Percentiles rank a stretch among this genome's conserved stretches.
Conservation (phyloP, 129 eudicot species). For the Flaveria trinervia region DNA sequence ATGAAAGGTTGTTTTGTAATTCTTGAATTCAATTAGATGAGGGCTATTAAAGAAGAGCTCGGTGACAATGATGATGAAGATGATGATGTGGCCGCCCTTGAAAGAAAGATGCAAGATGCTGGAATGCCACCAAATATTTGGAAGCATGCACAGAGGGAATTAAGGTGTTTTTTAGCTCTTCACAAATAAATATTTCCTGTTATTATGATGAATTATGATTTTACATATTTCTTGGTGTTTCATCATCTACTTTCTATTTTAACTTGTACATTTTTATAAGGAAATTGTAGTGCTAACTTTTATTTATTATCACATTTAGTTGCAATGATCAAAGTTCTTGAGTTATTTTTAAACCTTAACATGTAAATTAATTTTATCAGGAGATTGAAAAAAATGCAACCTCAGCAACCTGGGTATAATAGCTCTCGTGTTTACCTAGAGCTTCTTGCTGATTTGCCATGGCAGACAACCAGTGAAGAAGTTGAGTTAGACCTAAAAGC, state of each 20-base stretch:
- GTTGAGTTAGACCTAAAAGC: constrained; percentile 76
- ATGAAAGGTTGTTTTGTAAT: not conserved
- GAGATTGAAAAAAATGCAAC: constrained; percentile 98
- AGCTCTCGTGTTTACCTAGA: constrained; percentile 94
- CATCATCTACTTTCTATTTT: not conserved
- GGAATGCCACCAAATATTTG: constrained; percentile 91
- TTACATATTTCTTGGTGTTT: not conserved
- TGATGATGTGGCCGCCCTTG: constrained; percentile 89
- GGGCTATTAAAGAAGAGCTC: constrained; percentile 97
- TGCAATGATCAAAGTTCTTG: not conserved
- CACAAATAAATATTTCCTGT: not conserved
- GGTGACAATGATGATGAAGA: constrained; percentile 97
- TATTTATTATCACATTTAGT: not conserved
- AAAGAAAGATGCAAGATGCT: constrained; percentile 93
- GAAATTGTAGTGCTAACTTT: not conserved
- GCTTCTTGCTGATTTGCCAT: constrained; percentile 93
- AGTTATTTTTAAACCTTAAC: constrained; percentile 21
- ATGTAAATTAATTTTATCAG: constrained; percentile 40
- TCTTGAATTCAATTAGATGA: constrained; percentile 55
- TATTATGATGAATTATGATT: not conserved
- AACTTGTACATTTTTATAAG: constrained; percentile 1
- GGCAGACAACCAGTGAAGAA: constrained; percentile 87
- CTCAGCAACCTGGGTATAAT: constrained; percentile 94
- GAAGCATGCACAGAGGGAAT: constrained; percentile 96
- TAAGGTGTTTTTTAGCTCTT: constrained; percentile 46